Conservation (phyloP, 306 rosid species). For the Canavalia gladiata region DNA sequence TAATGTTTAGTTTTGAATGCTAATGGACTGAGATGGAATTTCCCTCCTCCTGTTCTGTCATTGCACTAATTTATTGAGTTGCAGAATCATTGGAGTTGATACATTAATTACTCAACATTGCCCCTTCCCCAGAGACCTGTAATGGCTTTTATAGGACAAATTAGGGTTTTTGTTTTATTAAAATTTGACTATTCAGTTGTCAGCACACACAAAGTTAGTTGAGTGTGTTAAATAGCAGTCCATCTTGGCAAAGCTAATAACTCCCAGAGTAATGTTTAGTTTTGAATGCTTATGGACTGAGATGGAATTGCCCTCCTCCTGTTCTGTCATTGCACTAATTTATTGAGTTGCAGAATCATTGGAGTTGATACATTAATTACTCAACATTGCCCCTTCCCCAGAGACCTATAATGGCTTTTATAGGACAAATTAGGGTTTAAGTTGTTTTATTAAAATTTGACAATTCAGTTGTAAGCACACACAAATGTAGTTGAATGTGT, state of each 20-base stretch:
- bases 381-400: background rate
- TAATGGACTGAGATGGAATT: constrained; percentile 59
- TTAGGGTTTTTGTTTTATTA: too few species aligned
- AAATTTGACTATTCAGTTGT: too few species aligned
- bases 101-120: constrained; percentile 15
- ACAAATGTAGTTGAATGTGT: too few species aligned
- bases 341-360: constrained; percentile 55
- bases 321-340: constrained; percentile 47
- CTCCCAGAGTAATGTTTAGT: constrained; percentile 54
- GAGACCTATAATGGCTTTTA: too few species aligned
- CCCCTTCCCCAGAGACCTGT: background rate
- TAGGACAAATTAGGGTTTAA: too few species aligned
- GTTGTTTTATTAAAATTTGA: too few species aligned
- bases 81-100: constrained; percentile 58
- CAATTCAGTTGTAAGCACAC: too few species aligned
- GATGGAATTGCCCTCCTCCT: constrained; percentile 34
- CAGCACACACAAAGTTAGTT: too few species aligned
- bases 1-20: constrained; percentile 75
- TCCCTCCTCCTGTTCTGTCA: constrained; percentile 52
- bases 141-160: too few species aligned
- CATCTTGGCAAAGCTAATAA: constrained; percentile 83
- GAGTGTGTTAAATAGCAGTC: constrained; percentile 58
- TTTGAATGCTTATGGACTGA: constrained; percentile 82
- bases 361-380: constrained; percentile 53
- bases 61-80: constrained; percentile 43